Conservation (phyloP, 495 filamentous ascomycete species). For the Mytilinidion resinicola region DNA sequence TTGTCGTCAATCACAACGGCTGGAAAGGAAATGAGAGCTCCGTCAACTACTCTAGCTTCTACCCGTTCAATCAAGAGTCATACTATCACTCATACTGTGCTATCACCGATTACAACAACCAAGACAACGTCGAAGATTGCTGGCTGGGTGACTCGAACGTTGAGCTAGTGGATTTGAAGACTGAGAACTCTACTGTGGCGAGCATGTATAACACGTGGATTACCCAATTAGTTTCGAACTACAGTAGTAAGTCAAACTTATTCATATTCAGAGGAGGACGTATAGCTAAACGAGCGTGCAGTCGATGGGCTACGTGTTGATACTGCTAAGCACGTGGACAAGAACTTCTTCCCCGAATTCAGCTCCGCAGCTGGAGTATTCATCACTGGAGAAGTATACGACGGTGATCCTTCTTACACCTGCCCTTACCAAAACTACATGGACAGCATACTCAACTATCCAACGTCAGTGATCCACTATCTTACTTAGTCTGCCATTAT, state of each 20-base stretch:
- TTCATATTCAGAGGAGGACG: too few species aligned
- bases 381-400: constrained; percentile 61
- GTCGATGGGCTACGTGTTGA: constrained; percentile 73
- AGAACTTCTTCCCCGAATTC: constrained; percentile 63
- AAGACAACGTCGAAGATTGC: constrained; percentile 42
- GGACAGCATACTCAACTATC: constrained; percentile 65
- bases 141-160: constrained; percentile 62
- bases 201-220: constrained; percentile 62
- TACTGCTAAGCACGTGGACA: constrained; percentile 65
- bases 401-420: constrained; percentile 55
- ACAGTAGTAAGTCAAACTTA: constrained; percentile 42
- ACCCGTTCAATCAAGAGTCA: constrained; percentile 55
- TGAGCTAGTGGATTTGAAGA: constrained; percentile 63
- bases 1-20: constrained; percentile 75
- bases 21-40: constrained; percentile 47
- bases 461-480: constrained; percentile 39
- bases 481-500: neutral
- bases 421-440: constrained; percentile 60
- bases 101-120: constrained; percentile 57
- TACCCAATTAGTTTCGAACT: constrained; percentile 54
- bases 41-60: constrained; percentile 57
- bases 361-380: constrained; percentile 62
- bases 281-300: neutral
- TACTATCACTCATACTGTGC: constrained; percentile 65
- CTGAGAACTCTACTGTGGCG: constrained; percentile 51